Conservation (phyloP, 305 asterid species). For the Solanum hybrid region DNA sequence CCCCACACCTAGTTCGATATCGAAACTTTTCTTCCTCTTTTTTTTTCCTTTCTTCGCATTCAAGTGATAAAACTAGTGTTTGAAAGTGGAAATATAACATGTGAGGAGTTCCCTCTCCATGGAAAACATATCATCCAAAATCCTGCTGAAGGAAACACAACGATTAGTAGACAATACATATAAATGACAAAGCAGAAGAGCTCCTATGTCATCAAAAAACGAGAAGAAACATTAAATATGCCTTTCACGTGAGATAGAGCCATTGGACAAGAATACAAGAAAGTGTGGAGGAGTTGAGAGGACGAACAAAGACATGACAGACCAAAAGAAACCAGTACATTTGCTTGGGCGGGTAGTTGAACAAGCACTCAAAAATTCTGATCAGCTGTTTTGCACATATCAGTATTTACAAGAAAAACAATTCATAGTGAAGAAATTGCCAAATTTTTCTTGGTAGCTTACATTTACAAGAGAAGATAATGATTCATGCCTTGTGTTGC, state of each 20-base stretch:
- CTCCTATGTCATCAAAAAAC: neutral
- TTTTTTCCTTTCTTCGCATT: neutral
- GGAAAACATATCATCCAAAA: neutral
- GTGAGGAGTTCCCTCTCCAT: neutral
- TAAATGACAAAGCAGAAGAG: neutral
- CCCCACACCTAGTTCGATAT: neutral
- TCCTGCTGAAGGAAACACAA: neutral
- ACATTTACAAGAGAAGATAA: neutral
- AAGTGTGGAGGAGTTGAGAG: neutral
- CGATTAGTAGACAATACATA: neutral
- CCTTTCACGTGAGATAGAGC: neutral
- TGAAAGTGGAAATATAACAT: neutral
- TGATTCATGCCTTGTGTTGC: slow-evolving; percentile 44
- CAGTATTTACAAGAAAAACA: neutral
- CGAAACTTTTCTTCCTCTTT: too few species aligned
- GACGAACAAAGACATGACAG: neutral
- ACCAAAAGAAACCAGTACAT: neutral
- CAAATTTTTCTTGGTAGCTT: neutral
- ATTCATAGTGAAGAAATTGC: neutral
- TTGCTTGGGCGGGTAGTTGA: neutral
- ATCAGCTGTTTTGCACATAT: neutral
- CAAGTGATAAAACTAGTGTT: neutral
- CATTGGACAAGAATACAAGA: neutral
- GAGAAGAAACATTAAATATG: neutral
- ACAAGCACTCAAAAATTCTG: neutral